Conservation (phyloP, 2,329 filamentous ascomycete genomes). For the Neurospora sp. region DNA sequence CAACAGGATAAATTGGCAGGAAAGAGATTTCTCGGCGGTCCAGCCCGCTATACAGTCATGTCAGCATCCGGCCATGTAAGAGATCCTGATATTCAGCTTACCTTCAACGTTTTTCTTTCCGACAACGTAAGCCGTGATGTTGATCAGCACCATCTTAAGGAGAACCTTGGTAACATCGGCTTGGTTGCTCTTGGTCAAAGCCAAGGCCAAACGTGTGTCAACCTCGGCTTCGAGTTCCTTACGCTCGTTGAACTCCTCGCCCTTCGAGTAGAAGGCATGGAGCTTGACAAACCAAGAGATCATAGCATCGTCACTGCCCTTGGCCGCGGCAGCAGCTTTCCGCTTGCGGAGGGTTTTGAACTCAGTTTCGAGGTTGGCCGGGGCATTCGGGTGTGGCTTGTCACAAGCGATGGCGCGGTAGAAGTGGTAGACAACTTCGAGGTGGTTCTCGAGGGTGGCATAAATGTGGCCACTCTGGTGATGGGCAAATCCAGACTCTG, state of each 20-base stretch:
- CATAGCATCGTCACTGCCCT: conserved; percentile 28
- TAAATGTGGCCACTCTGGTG: conserved; percentile 88
- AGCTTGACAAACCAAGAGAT: conserved; percentile 74
- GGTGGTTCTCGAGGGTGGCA: conserved; percentile 65
- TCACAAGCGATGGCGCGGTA: conserved; percentile 72
- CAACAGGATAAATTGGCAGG: conserved; percentile 58
- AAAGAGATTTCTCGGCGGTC: conserved; percentile 33
- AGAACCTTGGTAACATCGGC: conserved; percentile 51
- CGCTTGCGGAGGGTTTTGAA: conserved; percentile 49
- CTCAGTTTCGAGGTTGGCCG: conserved; percentile 68
- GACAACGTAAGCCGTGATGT: conserved; percentile 73
- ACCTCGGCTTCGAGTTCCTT: conserved; percentile 81
- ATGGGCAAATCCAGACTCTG: conserved; percentile 70
- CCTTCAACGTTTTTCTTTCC: conserved; percentile 52
- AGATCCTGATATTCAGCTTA: conserved; percentile 22
- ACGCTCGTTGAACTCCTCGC: conserved; percentile 62
- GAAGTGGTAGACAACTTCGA: conserved; percentile 81
- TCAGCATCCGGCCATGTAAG: conserved; percentile 3
- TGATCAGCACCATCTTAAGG: conserved; percentile 74
- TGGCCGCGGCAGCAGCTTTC: conserved; percentile 20
- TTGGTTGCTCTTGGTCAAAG: conserved; percentile 44
- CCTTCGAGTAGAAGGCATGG: conserved; percentile 76
- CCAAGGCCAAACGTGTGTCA: conserved; percentile 63
- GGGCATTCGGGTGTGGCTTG: conserved; percentile 64
- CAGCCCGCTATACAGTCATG: conserved; percentile 28